A percentile compares a stretch with the other conserved stretches of the same genome.
Conservation (phyloP, 2,329 filamentous ascomycete genomes). For the Stemphylium vesicarium region DNA sequence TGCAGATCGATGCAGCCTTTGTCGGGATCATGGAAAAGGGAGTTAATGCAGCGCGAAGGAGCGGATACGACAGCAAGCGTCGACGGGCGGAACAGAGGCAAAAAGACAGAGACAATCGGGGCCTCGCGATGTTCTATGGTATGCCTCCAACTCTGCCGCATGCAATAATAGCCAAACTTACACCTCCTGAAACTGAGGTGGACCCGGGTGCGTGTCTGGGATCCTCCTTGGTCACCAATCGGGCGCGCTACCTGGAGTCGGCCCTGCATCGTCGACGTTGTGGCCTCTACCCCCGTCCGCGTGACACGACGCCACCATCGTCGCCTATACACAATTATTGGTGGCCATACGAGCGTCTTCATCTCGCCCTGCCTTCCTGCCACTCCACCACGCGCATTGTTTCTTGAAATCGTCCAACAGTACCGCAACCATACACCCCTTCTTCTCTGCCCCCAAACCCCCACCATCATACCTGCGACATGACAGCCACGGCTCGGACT, state of each 20-base stretch:
- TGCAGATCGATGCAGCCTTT: slow-evolving; percentile 9
- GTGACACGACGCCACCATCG: slow-evolving; percentile 13
- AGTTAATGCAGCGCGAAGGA: slow-evolving; percentile 35
- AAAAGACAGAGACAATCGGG: slow-evolving; percentile 5
- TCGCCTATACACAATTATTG: slow-evolving; percentile 7
- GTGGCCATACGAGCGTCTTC: not conserved
- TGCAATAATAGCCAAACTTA: slow-evolving; percentile 22
- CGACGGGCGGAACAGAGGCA: slow-evolving; percentile 10
- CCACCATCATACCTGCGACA: not conserved
- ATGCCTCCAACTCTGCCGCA: slow-evolving; percentile 4
- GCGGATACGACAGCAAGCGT: slow-evolving; percentile 33
- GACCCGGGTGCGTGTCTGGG: slow-evolving; percentile 27
- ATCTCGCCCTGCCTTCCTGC: no score
- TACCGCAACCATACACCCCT: not conserved
- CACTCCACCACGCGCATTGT: no score
- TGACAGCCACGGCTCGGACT: slow-evolving; percentile 7
- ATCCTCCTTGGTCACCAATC: slow-evolving; percentile 24
- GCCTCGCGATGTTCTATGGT: slow-evolving; percentile 14
- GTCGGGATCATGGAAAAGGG: slow-evolving; percentile 7
- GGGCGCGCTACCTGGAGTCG: slow-evolving; percentile 17
- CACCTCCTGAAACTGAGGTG: slow-evolving; percentile 30
- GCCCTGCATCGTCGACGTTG: slow-evolving; percentile 33
- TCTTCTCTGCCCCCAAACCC: not conserved
- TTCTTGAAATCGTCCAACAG: not conserved
- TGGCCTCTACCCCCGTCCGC: slow-evolving; percentile 17